Percentiles rank a stretch among this genome's conserved stretches.
Evolutionary conservation across 1,139 yeast species (phyloP).

Genomic region (Suhomyces wounanorum): DNA sequence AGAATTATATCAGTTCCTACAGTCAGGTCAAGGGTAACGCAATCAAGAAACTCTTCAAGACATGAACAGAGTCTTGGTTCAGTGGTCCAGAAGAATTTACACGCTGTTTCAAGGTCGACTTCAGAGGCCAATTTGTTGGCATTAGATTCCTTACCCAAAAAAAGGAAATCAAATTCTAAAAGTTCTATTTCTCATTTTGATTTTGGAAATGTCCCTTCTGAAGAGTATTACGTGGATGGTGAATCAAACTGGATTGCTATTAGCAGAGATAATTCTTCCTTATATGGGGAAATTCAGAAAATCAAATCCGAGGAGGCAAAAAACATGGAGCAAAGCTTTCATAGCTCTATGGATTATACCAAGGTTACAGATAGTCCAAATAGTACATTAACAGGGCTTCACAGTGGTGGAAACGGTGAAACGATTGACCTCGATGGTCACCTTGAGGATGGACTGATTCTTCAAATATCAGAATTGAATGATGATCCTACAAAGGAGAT

Average conservation of each 20-base stretch:
- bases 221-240: slow-evolving; percentile 32
- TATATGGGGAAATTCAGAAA: slow-evolving; percentile 25
- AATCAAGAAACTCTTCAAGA: not conserved
- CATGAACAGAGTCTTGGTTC: not conserved
- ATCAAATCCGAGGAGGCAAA: slow-evolving; percentile 17
- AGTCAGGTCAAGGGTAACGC: not conserved
- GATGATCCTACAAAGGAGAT: slow-evolving; percentile 8
- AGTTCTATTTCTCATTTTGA: slow-evolving; percentile 11
- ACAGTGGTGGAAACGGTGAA: slow-evolving; percentile 1
- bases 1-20: not conserved
- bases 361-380: slow-evolving; percentile 3
- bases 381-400: slow-evolving; percentile 1
- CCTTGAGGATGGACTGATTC: slow-evolving; percentile 8
- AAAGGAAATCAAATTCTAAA: slow-evolving; percentile 3
- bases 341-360: slow-evolving; percentile 4
- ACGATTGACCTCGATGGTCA: slow-evolving; percentile 1
- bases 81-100: not conserved
- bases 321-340: not conserved
- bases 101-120: slow-evolving; percentile 7
- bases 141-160: slow-evolving; percentile 14
- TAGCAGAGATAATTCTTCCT: slow-evolving; percentile 28
- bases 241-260: slow-evolving; percentile 41
- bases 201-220: slow-evolving; percentile 19
- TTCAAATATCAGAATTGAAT: slow-evolving; percentile 11
- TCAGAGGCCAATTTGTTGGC: slow-evolving; percentile 16